These are phyloP conservation scores for Nitzschia palea DNA, from an alignment of 108 stramenopile species.

Conservation along the genomic window DNA sequence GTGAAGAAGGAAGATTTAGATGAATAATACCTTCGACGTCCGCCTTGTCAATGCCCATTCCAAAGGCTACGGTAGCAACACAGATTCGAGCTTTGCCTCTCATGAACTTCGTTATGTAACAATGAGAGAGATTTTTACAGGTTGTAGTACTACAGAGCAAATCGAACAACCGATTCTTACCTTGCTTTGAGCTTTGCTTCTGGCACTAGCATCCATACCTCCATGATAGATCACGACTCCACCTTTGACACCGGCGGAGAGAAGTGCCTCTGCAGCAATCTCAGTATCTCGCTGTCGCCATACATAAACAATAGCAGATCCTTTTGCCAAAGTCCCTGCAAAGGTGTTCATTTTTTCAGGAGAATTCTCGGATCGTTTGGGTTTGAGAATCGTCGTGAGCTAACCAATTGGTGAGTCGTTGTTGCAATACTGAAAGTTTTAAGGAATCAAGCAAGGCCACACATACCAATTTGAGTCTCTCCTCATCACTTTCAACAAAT, in stretches of 20 bases:
- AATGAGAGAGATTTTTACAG: neutral
- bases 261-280: constrained; percentile 77
- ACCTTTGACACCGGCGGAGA: constrained; percentile 59
- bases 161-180: constrained; percentile 29
- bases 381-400: constrained; percentile 61
- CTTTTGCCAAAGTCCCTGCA: constrained; percentile 61
- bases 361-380: constrained; percentile 7
- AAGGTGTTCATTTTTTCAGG: constrained; percentile 5
- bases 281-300: constrained; percentile 90
- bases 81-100: constrained; percentile 87
- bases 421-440: no score
- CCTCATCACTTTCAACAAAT: constrained; percentile 59
- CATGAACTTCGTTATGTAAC: no score
- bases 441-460: neutral
- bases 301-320: constrained; percentile 89
- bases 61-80: constrained; percentile 96
- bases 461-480: constrained; percentile 63
- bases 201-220: constrained; percentile 78
- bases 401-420: no score
- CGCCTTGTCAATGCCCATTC: constrained; percentile 97
- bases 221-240: constrained; percentile 84
- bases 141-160: neutral
- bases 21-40: constrained; percentile 89
- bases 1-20: constrained; percentile 84
- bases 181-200: constrained; percentile 76